These are phyloP conservation scores for Suillus plorans DNA, from an alignment of 768 basidiomycete genomes.

Conservation along the genomic window DNA sequence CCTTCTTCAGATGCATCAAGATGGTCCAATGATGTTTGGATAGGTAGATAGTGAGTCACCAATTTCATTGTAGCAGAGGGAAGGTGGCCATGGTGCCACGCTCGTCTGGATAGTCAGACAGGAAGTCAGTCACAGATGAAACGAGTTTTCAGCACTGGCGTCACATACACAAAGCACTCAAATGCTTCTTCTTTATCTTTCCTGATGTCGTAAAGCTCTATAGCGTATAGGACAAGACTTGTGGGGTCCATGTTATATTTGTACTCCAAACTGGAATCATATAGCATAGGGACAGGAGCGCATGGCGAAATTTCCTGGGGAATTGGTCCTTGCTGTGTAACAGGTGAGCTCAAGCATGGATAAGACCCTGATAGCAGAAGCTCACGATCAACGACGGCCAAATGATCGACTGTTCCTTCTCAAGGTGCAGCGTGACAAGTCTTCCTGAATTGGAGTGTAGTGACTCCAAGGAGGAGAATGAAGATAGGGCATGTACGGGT, in stretches of 20 bases:
- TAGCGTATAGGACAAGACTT: constrained; percentile 67
- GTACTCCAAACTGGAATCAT: constrained; percentile 50
- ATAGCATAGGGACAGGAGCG: constrained; percentile 50
- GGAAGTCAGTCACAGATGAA: constrained; percentile 3
- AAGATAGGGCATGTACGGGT: constrained; percentile 58
- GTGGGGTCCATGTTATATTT: constrained; percentile 87
- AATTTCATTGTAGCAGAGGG: constrained; percentile 79
- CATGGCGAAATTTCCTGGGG: constrained; percentile 59
- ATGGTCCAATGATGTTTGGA: constrained; percentile 43
- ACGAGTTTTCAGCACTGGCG: background rate
- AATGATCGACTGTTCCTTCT: constrained; percentile 76
- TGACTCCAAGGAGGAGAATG: constrained; percentile 77
- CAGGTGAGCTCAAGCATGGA: background rate
- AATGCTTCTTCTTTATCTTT: constrained; percentile 77
- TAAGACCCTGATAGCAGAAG: background rate
- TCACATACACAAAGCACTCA: constrained; percentile 73
- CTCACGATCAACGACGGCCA: constrained; percentile 76
- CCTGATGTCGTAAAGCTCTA: constrained; percentile 74
- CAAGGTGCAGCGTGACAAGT: constrained; percentile 75
- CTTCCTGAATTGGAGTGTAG: constrained; percentile 60
- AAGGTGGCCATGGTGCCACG: constrained; percentile 76
- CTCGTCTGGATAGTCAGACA: constrained; percentile 49
- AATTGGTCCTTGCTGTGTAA: constrained; percentile 47
- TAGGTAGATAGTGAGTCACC: constrained; percentile 69
- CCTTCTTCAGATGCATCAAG: constrained; percentile 37